These are phyloP conservation scores for Fusarium sambucinum DNA, from an alignment of 2,329 filamentous ascomycete genomes.

Conservation along the genomic window DNA sequence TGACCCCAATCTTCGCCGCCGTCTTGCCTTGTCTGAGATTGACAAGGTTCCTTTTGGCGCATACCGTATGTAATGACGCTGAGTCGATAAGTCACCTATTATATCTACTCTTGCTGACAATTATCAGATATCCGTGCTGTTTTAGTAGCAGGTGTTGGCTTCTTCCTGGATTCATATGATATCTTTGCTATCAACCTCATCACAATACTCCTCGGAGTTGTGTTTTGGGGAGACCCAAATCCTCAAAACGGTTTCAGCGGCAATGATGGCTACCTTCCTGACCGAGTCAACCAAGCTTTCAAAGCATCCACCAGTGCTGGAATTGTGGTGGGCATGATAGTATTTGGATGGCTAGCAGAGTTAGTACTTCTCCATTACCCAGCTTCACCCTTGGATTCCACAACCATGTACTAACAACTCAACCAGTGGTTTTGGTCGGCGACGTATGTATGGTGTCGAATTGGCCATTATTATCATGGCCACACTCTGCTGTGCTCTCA, in stretches of 20 bases:
- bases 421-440: slow-evolving; percentile 72
- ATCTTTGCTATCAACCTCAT: slow-evolving; percentile 85
- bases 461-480: slow-evolving; percentile 78
- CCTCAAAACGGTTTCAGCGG: slow-evolving; percentile 61
- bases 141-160: slow-evolving; percentile 82
- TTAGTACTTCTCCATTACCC: slow-evolving; percentile 41
- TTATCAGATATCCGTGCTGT: slow-evolving; percentile 73
- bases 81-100: not conserved
- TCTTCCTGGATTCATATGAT: slow-evolving; percentile 85
- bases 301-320: slow-evolving; percentile 86
- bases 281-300: slow-evolving; percentile 76
- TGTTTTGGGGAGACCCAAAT: slow-evolving; percentile 73
- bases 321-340: slow-evolving; percentile 80
- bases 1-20: slow-evolving; percentile 81
- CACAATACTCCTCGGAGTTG: slow-evolving; percentile 77
- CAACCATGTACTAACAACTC: slow-evolving; percentile 29
- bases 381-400: not conserved
- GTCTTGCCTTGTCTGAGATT: slow-evolving; percentile 81
- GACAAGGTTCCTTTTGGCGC: slow-evolving; percentile 82
- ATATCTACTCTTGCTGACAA: slow-evolving; percentile 13
- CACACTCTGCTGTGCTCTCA: slow-evolving; percentile 75
- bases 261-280: slow-evolving; percentile 70
- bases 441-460: slow-evolving; percentile 86
- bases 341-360: slow-evolving; percentile 84
- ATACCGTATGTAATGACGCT: slow-evolving; percentile 63